phyloP scores from a whole-genome alignment of 495 filamentous ascomycete species.

The Aspergillus egyptiacus region DNA sequence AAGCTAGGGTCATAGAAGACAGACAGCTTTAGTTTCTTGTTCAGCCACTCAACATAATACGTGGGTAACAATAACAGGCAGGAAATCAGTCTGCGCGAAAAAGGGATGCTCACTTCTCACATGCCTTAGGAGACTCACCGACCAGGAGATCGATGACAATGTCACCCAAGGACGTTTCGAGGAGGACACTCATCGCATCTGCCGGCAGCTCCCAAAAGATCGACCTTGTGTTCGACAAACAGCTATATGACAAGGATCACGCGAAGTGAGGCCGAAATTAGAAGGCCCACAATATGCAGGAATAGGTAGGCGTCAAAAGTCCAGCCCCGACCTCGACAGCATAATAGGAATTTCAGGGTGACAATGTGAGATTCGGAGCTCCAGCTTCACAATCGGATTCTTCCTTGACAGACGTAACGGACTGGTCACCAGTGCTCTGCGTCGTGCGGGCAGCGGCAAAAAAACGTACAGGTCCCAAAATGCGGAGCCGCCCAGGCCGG shows the following conservation, averaged over 20 bases:
- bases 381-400: conserved; percentile 1
- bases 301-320: neutral
- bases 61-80: conserved; percentile 8
- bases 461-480: conserved; percentile 5
- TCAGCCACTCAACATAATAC: conserved; percentile 31
- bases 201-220: conserved; percentile 19
- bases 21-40: conserved; percentile 48
- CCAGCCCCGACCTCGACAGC: conserved; percentile 3
- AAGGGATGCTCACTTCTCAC: conserved; percentile 70
- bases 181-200: conserved; percentile 63
- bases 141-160: conserved; percentile 88
- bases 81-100: conserved; percentile 6
- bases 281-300: neutral
- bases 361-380: conserved; percentile 6
- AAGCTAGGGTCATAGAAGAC: conserved; percentile 56
- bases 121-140: conserved; percentile 79
- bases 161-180: conserved; percentile 88
- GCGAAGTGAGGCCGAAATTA: too few relatives aligned
- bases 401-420: neutral
- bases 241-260: conserved; percentile 8
- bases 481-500: conserved; percentile 20
- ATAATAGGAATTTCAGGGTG: neutral
- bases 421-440: too few relatives aligned
- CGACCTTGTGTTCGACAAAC: conserved; percentile 23
- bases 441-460: too few relatives aligned